phyloP scores from a whole-genome alignment of 1,284 basidiomycete genomes.

The Cerrena zonata region DNA sequence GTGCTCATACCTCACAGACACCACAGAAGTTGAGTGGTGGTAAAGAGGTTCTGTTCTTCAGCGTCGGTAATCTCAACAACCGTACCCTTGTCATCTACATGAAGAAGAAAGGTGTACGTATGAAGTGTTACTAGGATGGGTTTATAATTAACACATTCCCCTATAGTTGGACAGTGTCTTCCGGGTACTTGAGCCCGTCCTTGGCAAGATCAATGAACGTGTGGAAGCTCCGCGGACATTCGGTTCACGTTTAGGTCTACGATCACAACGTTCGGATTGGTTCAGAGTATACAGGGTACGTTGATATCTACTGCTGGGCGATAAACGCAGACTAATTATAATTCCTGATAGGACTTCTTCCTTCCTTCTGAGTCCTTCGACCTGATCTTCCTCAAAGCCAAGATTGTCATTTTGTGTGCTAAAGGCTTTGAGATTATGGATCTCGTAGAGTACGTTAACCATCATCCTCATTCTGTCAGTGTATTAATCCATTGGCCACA shows the following conservation, averaged over 20 bases:
- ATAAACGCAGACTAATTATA: neutral
- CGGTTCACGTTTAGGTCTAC: slow-evolving; percentile 68
- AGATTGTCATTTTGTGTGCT: slow-evolving; percentile 85
- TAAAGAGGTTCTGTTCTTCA: slow-evolving; percentile 91
- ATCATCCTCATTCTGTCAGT: neutral
- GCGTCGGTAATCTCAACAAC: slow-evolving; percentile 78
- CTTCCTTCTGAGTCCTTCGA: slow-evolving; percentile 84
- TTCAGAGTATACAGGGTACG: slow-evolving; percentile 80
- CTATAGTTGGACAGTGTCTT: slow-evolving; percentile 82
- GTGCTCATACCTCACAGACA: slow-evolving; percentile 56
- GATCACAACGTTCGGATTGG: slow-evolving; percentile 80
- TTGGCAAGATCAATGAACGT: slow-evolving; percentile 77
- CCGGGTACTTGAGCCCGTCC: slow-evolving; percentile 87
- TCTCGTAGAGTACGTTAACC: slow-evolving; percentile 67
- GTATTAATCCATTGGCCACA: slow-evolving; percentile 25
- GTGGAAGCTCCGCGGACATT: slow-evolving; percentile 61
- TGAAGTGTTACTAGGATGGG: too few relatives aligned
- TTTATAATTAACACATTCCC: too few relatives aligned
- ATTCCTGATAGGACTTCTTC: slow-evolving; percentile 69
- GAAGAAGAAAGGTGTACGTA: slow-evolving; percentile 89
- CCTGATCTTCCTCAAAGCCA: slow-evolving; percentile 85
- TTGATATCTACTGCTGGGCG: neutral
- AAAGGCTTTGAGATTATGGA: slow-evolving; percentile 99
- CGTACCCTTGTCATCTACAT: slow-evolving; percentile 90
- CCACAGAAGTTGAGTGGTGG: slow-evolving; percentile 86